phyloP scores from a whole-genome alignment of 1,284 basidiomycete species.

The Coriolopsis trogii region DNA sequence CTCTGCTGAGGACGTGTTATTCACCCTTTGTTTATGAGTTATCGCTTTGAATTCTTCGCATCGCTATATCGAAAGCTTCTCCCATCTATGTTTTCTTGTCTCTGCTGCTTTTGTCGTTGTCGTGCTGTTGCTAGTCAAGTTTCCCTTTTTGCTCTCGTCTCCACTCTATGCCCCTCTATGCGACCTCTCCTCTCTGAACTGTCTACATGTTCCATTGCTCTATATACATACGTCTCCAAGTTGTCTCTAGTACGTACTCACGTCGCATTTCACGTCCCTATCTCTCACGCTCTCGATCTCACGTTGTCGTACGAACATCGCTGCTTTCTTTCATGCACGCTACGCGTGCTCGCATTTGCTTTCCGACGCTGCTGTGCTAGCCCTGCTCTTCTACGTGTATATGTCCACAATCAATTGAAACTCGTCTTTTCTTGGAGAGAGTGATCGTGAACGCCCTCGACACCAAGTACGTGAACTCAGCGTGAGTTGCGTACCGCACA shows the following conservation, averaged over 20 bases:
- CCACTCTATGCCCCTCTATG: constrained; percentile 18
- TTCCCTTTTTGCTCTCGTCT: constrained; percentile 5
- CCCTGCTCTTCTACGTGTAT: constrained; percentile 8
- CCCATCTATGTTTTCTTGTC: constrained; percentile 10
- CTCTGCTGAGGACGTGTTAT: constrained; percentile 14
- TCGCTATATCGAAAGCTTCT: constrained; percentile 1
- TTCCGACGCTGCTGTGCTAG: constrained; percentile 16
- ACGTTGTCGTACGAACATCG: constrained; percentile 13
- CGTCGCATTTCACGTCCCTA: constrained; percentile 17
- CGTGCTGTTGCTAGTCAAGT: constrained; percentile 13
- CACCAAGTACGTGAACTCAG: too few relatives aligned
- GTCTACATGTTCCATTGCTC: constrained; percentile 17
- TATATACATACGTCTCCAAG: constrained; percentile 18
- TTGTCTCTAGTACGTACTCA: constrained; percentile 17
- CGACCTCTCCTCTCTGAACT: constrained; percentile 10
- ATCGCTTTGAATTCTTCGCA: constrained; percentile 20
- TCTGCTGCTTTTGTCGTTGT: constrained; percentile 5
- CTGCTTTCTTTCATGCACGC: constrained; percentile 17
- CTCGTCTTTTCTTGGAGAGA: too few relatives aligned
- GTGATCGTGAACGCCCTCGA: too few relatives aligned
- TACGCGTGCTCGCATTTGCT: constrained; percentile 10
- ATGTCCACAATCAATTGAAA: constrained; percentile 1
- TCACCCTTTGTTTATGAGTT: constrained; percentile 23
- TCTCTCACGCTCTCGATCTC: constrained; percentile 19
- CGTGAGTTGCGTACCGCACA: too few relatives aligned